These are phyloP conservation scores for Penicillium argentinense DNA, from an alignment of 495 filamentous ascomycete species.

Conservation along the genomic window DNA sequence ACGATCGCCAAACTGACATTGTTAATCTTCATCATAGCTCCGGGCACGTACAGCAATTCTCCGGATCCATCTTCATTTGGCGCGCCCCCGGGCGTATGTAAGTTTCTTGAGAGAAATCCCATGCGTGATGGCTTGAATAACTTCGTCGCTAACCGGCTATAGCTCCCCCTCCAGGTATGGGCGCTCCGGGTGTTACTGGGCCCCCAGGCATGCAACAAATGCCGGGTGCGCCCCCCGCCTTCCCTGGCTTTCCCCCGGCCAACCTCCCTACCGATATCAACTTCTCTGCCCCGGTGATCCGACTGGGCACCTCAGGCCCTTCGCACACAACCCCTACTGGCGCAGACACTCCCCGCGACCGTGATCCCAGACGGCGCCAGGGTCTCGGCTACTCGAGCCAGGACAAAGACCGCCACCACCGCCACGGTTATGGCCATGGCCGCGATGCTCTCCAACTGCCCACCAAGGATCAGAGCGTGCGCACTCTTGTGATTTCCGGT, in stretches of 20 bases:
- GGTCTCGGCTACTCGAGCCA: constrained; percentile 67
- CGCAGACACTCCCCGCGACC: constrained; percentile 50
- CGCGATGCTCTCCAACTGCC: constrained; percentile 78
- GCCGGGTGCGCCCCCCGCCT: constrained; percentile 63
- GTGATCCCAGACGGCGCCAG: constrained; percentile 53
- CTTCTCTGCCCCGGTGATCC: constrained; percentile 95
- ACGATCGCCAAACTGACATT: no score
- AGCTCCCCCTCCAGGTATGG: constrained; percentile 42
- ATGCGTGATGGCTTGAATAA: constrained; percentile 1
- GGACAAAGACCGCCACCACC: constrained; percentile 67
- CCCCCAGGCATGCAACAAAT: constrained; percentile 79
- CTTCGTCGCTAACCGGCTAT: constrained; percentile 16
- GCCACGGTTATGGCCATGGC: constrained; percentile 68
- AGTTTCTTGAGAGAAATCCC: constrained; percentile 27
- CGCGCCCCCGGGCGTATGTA: constrained; percentile 83
- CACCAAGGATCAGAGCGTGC: constrained; percentile 83
- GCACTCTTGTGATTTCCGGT: constrained; percentile 86
- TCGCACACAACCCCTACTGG: constrained; percentile 64
- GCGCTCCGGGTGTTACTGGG: constrained; percentile 74
- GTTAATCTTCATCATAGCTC: constrained; percentile 25
- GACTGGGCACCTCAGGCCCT: constrained; percentile 72
- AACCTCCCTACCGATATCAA: constrained; percentile 96
- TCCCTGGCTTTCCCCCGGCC: constrained; percentile 74
- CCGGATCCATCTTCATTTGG: constrained; percentile 75
- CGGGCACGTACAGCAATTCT: constrained; percentile 65